Percentiles rank a stretch among this genome's conserved stretches.
Evolutionary conservation across 345 rosid genomes (phyloP).

Genomic region (Carallia pectinifolia): DNA sequence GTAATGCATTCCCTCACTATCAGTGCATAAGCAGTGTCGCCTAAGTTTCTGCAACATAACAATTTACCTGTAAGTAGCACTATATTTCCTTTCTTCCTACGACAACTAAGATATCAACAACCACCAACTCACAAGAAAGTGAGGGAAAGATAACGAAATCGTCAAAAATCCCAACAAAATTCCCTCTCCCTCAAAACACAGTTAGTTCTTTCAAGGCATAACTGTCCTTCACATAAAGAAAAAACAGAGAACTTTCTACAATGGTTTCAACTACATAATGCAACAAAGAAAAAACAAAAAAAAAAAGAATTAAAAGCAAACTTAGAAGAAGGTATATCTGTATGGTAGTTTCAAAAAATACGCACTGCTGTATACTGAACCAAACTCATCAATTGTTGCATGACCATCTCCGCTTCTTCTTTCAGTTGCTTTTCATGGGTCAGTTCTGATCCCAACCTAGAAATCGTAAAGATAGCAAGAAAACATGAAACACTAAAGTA

Average conservation of each 20-base stretch:
- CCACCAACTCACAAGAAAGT: no score
- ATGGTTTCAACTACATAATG: neutral
- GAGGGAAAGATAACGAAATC: no score
- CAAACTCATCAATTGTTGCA: constrained; percentile 69
- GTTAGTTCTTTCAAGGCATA: neutral
- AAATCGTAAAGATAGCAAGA: constrained; percentile 26
- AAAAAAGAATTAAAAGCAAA: neutral
- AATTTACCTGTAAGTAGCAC: no score
- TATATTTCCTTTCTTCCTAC: no score
- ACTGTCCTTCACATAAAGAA: neutral
- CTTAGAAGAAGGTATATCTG: neutral
- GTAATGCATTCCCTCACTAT: neutral
- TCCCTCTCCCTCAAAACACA: neutral
- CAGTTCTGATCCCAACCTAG: constrained; percentile 81
- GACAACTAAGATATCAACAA: no score
- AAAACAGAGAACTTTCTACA: neutral
- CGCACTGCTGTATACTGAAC: constrained; percentile 93
- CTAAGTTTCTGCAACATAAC: no score
- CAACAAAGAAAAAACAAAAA: no score
- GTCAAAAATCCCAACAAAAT: neutral
- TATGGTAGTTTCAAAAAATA: constrained; percentile 16
- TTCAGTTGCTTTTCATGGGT: constrained; percentile 66
- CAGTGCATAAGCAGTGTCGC: neutral
- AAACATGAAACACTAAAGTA: constrained; percentile 10
- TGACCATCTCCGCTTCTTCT: constrained; percentile 69